Evolutionary conservation across 108 stramenopile species (phyloP).

Genomic region (Poteriospumella lacustris): DNA sequence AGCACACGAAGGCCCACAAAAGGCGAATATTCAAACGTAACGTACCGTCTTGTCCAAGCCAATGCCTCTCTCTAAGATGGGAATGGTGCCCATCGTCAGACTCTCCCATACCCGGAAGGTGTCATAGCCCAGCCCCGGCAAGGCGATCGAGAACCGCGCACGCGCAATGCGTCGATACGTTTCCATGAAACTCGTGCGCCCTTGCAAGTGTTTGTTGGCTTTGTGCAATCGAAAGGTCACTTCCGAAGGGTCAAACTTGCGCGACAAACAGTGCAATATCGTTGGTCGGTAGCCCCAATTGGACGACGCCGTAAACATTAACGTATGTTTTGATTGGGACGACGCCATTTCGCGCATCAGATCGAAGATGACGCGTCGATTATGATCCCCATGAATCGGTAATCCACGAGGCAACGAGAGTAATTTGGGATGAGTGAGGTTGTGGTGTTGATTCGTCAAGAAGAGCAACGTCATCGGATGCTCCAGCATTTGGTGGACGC

Average conservation of each 20-base stretch:
- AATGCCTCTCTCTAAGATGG: conserved; percentile 7
- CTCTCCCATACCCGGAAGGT: conserved; percentile 17
- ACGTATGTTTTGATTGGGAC: background rate
- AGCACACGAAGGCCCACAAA: background rate
- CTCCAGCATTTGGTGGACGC: background rate
- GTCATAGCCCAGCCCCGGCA: conserved; percentile 29
- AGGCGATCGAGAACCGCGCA: background rate
- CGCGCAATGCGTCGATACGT: background rate
- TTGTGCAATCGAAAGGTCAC: no score
- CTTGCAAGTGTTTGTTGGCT: background rate
- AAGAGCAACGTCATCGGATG: background rate
- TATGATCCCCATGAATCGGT: background rate
- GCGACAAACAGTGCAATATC: background rate
- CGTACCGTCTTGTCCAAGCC: conserved; percentile 18
- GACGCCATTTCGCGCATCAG: background rate
- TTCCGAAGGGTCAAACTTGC: no score
- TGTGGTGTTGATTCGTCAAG: conserved; percentile 15
- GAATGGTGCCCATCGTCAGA: background rate
- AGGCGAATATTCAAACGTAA: background rate
- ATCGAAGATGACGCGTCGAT: background rate
- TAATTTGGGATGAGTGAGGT: conserved; percentile 19
- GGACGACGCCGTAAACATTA: conserved; percentile 11
- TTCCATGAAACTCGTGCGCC: background rate
- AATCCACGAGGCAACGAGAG: conserved; percentile 20
- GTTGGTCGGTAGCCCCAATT: conserved; percentile 12